phyloP scores from a whole-genome alignment of 148 eudicot genomes.

The Silene latifolia region DNA sequence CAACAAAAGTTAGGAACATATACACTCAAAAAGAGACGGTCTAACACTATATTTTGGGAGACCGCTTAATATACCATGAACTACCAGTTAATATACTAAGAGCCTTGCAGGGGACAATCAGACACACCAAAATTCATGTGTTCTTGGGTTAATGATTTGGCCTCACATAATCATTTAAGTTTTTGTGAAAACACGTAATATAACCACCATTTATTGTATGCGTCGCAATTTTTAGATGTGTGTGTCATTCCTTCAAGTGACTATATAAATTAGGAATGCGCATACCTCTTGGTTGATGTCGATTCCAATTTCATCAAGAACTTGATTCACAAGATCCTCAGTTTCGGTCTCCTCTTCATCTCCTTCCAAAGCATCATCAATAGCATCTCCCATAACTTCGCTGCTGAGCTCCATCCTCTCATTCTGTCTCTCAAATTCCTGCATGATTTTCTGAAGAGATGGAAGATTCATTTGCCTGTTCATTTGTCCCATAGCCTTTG shows the following conservation, averaged over 20 bases:
- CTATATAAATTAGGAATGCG: neutral
- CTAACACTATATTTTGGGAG: neutral
- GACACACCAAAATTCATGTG: no score
- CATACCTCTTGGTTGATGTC: constrained; percentile 81
- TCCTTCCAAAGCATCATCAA: constrained; percentile 98
- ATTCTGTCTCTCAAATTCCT: constrained; percentile 95
- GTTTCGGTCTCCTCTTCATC: constrained; percentile 98
- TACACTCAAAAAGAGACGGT: no score
- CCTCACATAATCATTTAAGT: no score
- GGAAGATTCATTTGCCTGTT: constrained; percentile 98
- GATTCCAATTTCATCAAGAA: constrained; percentile 95
- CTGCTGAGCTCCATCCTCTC: constrained; percentile 94
- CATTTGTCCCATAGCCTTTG: constrained; percentile 99
- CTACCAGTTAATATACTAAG: no score
- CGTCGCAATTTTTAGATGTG: no score
- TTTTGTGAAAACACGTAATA: no score
- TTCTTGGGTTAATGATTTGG: no score
- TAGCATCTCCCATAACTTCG: constrained; percentile 96
- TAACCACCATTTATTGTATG: no score
- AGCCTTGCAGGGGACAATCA: no score
- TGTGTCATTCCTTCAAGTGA: neutral
- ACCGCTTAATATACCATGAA: no score
- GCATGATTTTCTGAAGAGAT: constrained; percentile 86
- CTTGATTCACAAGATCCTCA: constrained; percentile 88
- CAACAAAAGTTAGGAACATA: no score